Conservation (phyloP, 805 yeast genomes). For the Cyberlindnera sargentensis region DNA sequence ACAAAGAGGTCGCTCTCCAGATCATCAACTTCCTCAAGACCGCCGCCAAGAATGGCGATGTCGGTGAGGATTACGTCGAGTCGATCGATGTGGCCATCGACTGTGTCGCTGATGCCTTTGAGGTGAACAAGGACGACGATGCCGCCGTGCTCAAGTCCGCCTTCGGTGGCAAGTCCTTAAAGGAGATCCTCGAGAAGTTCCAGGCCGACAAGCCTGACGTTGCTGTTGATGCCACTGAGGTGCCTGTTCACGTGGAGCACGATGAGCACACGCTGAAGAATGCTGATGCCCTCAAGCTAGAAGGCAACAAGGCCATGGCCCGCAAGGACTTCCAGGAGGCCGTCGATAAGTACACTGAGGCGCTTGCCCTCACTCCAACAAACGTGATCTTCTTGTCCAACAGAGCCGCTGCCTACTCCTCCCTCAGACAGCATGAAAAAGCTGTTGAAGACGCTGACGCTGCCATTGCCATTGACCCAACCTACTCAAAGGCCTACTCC, state of each 20-base stretch:
- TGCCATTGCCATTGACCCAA: constrained; percentile 73
- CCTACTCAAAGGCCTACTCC: constrained; percentile 88
- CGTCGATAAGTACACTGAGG: constrained; percentile 70
- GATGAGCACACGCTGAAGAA: constrained; percentile 48
- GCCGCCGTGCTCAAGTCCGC: constrained; percentile 25
- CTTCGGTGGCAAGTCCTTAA: constrained; percentile 42
- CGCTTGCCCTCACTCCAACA: constrained; percentile 58
- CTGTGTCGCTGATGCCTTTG: constrained; percentile 84
- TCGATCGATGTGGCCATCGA: constrained; percentile 92
- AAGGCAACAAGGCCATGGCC: constrained; percentile 90
- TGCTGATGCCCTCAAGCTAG: constrained; percentile 80
- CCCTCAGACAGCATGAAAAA: constrained; percentile 60
- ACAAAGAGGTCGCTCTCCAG: constrained; percentile 62
- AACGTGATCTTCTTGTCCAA: constrained; percentile 87
- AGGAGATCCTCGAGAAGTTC: constrained; percentile 32
- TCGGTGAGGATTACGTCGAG: constrained; percentile 75
- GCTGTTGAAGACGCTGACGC: constrained; percentile 81
- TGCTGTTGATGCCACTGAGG: constrained; percentile 20
- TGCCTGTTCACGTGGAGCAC: constrained; percentile 36
- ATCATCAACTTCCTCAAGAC: constrained; percentile 65
- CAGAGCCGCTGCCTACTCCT: constrained; percentile 95
- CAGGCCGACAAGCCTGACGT: constrained; percentile 9
- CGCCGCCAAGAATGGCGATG: constrained; percentile 51
- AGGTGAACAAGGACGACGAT: constrained; percentile 48
- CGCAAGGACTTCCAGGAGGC: constrained; percentile 64